Evolutionary conservation across 1,284 basidiomycete species (phyloP).

Genomic region (Ganoderma sinense): DNA sequence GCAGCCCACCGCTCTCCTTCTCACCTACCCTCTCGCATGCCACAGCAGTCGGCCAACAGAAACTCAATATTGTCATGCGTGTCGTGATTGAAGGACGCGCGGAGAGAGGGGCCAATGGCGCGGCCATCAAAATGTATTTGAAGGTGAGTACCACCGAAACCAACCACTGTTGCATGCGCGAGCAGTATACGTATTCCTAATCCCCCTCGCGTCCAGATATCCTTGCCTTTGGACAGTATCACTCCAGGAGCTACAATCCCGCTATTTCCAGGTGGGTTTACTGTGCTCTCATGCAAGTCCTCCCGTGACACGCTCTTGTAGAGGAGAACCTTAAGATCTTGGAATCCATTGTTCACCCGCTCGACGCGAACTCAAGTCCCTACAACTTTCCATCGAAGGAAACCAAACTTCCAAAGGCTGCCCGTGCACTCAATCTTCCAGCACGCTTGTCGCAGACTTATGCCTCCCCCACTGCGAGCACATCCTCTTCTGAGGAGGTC

Average conservation of each 20-base stretch:
- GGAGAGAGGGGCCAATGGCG: constrained; percentile 68
- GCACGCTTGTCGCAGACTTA: constrained; percentile 67
- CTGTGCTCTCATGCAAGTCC: background rate
- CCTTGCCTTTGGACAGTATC: constrained; percentile 68
- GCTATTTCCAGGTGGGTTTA: constrained; percentile 69
- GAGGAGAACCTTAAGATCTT: constrained; percentile 82
- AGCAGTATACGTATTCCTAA: background rate
- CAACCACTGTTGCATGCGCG: constrained; percentile 1
- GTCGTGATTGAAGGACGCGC: constrained; percentile 78
- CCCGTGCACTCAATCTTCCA: constrained; percentile 71
- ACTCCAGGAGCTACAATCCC: constrained; percentile 71
- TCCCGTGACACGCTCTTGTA: constrained; percentile 35
- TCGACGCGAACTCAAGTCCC: constrained; percentile 71
- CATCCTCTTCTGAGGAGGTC: constrained; percentile 42
- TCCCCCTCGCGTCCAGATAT: constrained; percentile 52
- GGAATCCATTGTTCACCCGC: constrained; percentile 74
- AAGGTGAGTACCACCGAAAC: constrained; percentile 55
- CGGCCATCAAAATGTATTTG: constrained; percentile 74
- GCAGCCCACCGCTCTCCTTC: constrained; percentile 51
- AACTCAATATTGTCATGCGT: constrained; percentile 73
- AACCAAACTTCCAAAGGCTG: constrained; percentile 71
- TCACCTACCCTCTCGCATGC: constrained; percentile 42
- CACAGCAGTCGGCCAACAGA: constrained; percentile 47
- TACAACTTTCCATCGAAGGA: constrained; percentile 74
- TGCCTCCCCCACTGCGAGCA: constrained; percentile 54